These are phyloP conservation scores for Ganoderma boninense DNA, from an alignment of 1,284 basidiomycete species.

Conservation along the genomic window DNA sequence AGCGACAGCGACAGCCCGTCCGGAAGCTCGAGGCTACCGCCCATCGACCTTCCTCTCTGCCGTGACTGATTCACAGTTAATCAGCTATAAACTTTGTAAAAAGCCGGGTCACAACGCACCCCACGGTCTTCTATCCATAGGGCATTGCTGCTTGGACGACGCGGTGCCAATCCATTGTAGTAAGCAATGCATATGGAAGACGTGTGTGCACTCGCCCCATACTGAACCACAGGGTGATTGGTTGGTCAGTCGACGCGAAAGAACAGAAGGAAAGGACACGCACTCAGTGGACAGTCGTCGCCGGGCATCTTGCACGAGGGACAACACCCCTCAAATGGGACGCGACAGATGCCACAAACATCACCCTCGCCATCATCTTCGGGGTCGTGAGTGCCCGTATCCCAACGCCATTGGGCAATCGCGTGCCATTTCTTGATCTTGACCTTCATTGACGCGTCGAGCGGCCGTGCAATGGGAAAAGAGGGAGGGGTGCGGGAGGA, in stretches of 20 bases:
- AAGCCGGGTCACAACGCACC: slow-evolving; percentile 59
- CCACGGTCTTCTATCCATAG: slow-evolving; percentile 93
- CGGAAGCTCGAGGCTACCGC: slow-evolving; percentile 8
- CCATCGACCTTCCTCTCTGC: slow-evolving; percentile 46
- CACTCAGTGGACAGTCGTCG: slow-evolving; percentile 96
- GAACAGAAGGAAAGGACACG: slow-evolving; percentile 40
- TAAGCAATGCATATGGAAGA: slow-evolving; percentile 96
- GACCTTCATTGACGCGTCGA: slow-evolving; percentile 69
- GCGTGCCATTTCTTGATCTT: slow-evolving; percentile 85
- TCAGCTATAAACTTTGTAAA: background rate
- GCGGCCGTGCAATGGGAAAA: background rate
- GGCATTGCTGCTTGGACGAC: slow-evolving; percentile 90
- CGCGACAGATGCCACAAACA: slow-evolving; percentile 94
- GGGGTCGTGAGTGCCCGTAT: slow-evolving; percentile 57
- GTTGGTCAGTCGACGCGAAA: slow-evolving; percentile 7
- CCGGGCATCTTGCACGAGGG: slow-evolving; percentile 94
- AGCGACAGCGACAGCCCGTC: background rate
- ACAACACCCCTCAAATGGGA: slow-evolving; percentile 92
- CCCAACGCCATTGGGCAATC: slow-evolving; percentile 90
- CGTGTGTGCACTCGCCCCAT: slow-evolving; percentile 95
- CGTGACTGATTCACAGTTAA: slow-evolving; percentile 39
- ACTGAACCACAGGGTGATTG: slow-evolving; percentile 56
- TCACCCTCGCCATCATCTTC: slow-evolving; percentile 63
- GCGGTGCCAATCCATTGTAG: slow-evolving; percentile 93
- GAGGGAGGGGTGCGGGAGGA: background rate